Base-by-base conservation (phyloP, 352 stramenopile genomes). In the Globisporangium carolinianum region DNA sequence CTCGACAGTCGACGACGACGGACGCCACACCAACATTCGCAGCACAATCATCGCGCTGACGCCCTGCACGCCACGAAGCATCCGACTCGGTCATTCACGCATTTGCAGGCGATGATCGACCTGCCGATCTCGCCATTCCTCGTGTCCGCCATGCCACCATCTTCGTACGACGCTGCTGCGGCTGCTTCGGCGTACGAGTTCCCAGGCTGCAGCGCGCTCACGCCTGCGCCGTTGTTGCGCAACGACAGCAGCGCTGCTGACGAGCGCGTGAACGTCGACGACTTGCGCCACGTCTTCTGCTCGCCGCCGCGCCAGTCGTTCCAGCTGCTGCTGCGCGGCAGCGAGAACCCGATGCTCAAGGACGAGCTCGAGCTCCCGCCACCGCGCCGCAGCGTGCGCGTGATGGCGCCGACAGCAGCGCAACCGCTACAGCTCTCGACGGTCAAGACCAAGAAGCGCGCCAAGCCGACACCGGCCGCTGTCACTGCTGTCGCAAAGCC, bases 261-360 rank as follows among this genome's bases (percentile, higher is more conserved):
- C 24, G 24, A 10, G 3, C 17, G 7, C 18, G 18, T 10, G 47
- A 1, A 5, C 35, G 15, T 36, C 0, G 36, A 55, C 11, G 38
- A 55, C 39, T 4, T 55, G 24, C 24, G 24, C 11, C 24, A 37
- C n/a, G 55, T 49, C 11, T 61, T 61, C 39, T 55, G 47, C 47
- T 61, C 55, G 47, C 55, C 55, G 18, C 47, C 55, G 17, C 38
- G 37, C 10, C 47, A 60, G 38, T 60, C 55, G 38, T 60, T 60
- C 18, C 55, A 54, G 39, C 24, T 60, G 36, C 17, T 60, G 38
- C 47, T 60, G 37, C 47, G 48, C 55, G 55, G 55, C 1, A 37
- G 48, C 47, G 55, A 53, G 7, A 37, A 53, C 38, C 45, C 55
- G 37, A 18, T 60, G 15, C n/a, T 54, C n/a, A 60, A 60, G 36